A percentile compares a stretch with the other conserved stretches of the same genome.
phyloP scores from a whole-genome alignment of 2,329 filamentous ascomycete genomes.

The Colletotrichum tropicale region DNA sequence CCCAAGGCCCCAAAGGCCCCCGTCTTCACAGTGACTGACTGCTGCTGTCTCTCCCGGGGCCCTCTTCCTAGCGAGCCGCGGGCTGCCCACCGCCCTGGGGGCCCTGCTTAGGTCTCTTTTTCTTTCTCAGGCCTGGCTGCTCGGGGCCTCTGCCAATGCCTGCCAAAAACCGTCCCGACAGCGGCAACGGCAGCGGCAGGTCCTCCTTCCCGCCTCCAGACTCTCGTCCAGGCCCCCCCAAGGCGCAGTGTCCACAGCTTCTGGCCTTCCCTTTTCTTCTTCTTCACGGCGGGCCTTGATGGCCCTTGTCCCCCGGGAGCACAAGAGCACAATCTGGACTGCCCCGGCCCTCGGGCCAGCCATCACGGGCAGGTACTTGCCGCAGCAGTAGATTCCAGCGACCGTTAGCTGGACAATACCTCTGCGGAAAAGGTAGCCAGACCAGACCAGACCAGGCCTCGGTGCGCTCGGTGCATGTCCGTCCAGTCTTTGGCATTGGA shows the following conservation, averaged over 20 bases:
- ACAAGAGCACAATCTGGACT: slow-evolving; percentile 32
- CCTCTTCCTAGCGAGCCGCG: not conserved
- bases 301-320: slow-evolving; percentile 31
- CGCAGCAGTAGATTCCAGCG: not conserved
- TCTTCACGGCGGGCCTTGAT: not conserved
- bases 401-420: not conserved
- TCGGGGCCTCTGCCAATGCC: not conserved
- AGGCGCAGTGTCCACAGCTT: not conserved
- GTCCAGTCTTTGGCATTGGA: slow-evolving; percentile 2
- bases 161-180: not conserved
- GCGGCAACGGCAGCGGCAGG: not conserved
- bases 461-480: slow-evolving; percentile 10
- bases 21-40: not conserved
- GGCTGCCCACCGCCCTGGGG: not conserved
- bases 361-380: not conserved
- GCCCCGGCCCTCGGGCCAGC: slow-evolving; percentile 21
- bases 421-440: not conserved
- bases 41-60: not conserved
- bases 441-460: not conserved
- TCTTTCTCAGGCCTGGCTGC: not conserved
- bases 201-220: not conserved
- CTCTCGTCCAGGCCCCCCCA: not conserved
- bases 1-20: not conserved
- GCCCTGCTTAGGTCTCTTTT: not conserved
- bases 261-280: not conserved